A percentile compares a stretch with the other conserved stretches of the same genome.
phyloP scores from a whole-genome alignment of 176 grass and related monocot genomes.

The Oryza glaberrima region DNA sequence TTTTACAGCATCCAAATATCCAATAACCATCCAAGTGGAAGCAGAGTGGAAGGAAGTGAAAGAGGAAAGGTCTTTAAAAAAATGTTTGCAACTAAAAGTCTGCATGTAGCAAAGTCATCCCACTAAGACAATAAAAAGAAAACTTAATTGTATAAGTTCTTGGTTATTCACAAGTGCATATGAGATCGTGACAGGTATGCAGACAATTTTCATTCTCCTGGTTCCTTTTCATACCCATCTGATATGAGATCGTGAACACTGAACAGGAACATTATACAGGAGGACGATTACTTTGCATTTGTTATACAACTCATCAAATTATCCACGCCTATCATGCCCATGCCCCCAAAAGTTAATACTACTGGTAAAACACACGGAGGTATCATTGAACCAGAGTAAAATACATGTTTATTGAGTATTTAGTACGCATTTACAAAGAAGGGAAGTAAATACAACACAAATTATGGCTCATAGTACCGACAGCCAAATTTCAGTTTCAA shows the following conservation, averaged over 20 bases:
- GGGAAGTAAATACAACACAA: not conserved
- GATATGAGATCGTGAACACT: not conserved
- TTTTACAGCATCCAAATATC: not conserved
- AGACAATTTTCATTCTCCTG: not conserved
- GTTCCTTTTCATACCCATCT: not conserved
- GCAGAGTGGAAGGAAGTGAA: not conserved
- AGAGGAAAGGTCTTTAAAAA: not conserved
- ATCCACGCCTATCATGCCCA: slow-evolving; percentile 8
- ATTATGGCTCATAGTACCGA: not conserved
- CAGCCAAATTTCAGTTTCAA: slow-evolving; percentile 16
- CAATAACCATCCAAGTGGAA: not conserved
- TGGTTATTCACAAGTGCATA: not conserved
- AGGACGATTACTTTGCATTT: slow-evolving; percentile 2
- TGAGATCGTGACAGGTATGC: not conserved
- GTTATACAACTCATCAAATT: not conserved
- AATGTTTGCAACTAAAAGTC: not conserved
- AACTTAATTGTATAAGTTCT: not conserved
- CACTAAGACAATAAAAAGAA: not conserved
- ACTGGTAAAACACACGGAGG: not conserved
- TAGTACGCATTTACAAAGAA: not conserved
- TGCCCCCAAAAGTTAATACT: not conserved
- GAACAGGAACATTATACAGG: not conserved
- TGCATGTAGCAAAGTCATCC: not conserved
- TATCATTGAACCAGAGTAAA: not conserved
- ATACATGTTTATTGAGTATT: slow-evolving; percentile 4